Conservation (phyloP, 257 asterid species). For the Cinchona pubescens region DNA sequence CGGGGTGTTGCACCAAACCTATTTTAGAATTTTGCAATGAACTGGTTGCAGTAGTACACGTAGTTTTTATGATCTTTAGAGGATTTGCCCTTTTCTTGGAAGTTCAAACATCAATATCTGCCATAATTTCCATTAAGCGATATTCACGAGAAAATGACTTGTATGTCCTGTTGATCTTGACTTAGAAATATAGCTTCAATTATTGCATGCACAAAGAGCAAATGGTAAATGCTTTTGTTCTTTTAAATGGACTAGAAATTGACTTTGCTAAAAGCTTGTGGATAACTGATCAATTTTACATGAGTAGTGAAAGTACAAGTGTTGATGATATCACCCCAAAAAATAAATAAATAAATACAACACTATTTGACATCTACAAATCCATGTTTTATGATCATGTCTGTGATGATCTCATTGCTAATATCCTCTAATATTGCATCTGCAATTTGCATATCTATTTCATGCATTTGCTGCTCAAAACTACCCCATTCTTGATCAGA, state of each 20-base stretch:
- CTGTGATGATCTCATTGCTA: slow-evolving; percentile 37
- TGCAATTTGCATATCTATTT: slow-evolving; percentile 39
- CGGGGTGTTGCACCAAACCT: no score
- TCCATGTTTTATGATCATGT: slow-evolving; percentile 13
- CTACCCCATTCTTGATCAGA: slow-evolving; percentile 41
- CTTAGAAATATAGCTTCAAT: background rate
- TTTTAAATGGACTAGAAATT: background rate
- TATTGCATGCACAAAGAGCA: background rate
- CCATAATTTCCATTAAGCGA: slow-evolving; percentile 14
- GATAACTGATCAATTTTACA: background rate
- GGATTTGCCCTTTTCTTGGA: slow-evolving; percentile 17
- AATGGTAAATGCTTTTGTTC: background rate
- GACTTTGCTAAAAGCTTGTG: background rate
- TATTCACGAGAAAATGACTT: background rate
- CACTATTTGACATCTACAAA: slow-evolving; percentile 9
- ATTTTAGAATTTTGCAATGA: no score
- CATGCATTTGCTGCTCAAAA: slow-evolving; percentile 27
- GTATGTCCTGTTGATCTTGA: background rate
- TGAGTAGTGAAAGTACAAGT: background rate
- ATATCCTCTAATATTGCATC: slow-evolving; percentile 56
- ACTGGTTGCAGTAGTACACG: slow-evolving; percentile 2
- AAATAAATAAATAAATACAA: background rate
- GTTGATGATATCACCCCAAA: slow-evolving; percentile 8
- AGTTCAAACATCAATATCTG: slow-evolving; percentile 29
- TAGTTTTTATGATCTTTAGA: slow-evolving; percentile 5